Percentiles rank a stretch among this genome's conserved stretches.
Evolutionary conservation across 2,329 filamentous ascomycete genomes (phyloP).

Genomic region (Trematosphaeria pertusa): DNA sequence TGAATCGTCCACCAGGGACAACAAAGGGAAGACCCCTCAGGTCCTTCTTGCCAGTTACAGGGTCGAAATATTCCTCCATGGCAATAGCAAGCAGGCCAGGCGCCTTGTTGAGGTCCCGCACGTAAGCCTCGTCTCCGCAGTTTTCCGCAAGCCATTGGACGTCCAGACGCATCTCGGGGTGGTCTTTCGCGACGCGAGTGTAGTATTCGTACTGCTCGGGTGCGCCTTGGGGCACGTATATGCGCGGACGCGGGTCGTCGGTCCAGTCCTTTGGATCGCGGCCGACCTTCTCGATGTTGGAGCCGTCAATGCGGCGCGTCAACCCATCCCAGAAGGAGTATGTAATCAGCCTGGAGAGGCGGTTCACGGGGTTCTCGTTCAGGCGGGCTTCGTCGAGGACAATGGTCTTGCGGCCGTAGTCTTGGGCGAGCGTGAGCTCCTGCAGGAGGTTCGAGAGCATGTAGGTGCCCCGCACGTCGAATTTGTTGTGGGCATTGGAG

Average conservation of each 20-base stretch:
- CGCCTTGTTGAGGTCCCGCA: conserved; percentile 82
- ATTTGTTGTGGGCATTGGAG: conserved; percentile 84
- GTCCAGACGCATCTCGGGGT: conserved; percentile 85
- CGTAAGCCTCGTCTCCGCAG: conserved; percentile 79
- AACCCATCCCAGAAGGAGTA: conserved; percentile 93
- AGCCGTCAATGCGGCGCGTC: conserved; percentile 88
- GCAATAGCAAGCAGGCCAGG: conserved; percentile 89
- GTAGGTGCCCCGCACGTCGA: conserved; percentile 94
- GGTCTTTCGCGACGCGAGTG: conserved; percentile 74
- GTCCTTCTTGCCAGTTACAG: conserved; percentile 71
- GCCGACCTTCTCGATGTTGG: conserved; percentile 84
- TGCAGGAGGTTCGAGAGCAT: conserved; percentile 97
- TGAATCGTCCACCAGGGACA: conserved; percentile 97
- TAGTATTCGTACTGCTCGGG: conserved; percentile 94
- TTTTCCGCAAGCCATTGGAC: conserved; percentile 77
- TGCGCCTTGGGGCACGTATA: conserved; percentile 85
- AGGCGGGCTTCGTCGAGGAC: conserved; percentile 89
- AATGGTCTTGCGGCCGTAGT: conserved; percentile 87
- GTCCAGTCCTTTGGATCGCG: conserved; percentile 97
- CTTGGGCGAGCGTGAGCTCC: conserved; percentile 90
- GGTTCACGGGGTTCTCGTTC: conserved; percentile 93
- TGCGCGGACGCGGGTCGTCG: conserved; percentile 82
- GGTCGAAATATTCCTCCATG: conserved; percentile 77
- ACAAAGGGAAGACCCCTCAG: conserved; percentile 88
- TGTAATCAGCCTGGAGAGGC: conserved; percentile 83